phyloP scores from a whole-genome alignment of 371 early-diverging fungal genomes.

The Actinomortierella wolfii region DNA sequence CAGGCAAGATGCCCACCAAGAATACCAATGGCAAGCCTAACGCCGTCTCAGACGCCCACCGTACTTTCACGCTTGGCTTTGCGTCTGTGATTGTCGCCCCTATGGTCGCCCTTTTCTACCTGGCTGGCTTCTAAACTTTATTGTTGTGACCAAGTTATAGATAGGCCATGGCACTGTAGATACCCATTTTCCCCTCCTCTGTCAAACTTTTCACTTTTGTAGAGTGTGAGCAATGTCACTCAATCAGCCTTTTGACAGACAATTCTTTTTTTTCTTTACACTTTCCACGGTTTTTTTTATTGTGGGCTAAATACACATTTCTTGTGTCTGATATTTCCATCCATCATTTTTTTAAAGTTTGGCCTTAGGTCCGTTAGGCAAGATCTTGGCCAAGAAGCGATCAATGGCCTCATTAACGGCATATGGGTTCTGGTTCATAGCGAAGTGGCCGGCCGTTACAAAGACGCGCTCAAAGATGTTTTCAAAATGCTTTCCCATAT shows the following conservation, averaged over 20 bases:
- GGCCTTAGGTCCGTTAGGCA: too few species aligned
- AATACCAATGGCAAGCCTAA: conserved; percentile 1
- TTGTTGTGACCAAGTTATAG: too few species aligned
- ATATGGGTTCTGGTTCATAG: conserved; percentile 22
- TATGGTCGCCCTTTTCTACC: not conserved
- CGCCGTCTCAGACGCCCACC: not conserved
- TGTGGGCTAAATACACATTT: too few species aligned
- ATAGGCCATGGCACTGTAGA: too few species aligned
- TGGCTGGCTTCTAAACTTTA: not conserved
- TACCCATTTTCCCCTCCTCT: too few species aligned
- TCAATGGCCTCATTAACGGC: conserved; percentile 18
- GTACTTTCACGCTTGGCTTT: not conserved
- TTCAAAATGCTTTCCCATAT: conserved; percentile 15
- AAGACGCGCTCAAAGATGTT: conserved; percentile 11
- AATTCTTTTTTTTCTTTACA: too few species aligned
- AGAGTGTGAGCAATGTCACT: too few species aligned
- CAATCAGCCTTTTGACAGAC: too few species aligned
- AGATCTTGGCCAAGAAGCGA: conserved; percentile 18
- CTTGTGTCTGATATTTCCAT: not conserved
- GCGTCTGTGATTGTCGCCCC: not conserved
- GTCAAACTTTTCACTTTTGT: too few species aligned
- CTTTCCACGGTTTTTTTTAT: too few species aligned
- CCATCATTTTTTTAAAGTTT: too few species aligned
- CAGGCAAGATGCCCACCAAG: conserved; percentile 35
- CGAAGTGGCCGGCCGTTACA: conserved; percentile 21